Percentiles rank a stretch among this genome's conserved stretches.
Conservation (phyloP, 1,139 yeast species). For the Debaryomyces sp. region DNA sequence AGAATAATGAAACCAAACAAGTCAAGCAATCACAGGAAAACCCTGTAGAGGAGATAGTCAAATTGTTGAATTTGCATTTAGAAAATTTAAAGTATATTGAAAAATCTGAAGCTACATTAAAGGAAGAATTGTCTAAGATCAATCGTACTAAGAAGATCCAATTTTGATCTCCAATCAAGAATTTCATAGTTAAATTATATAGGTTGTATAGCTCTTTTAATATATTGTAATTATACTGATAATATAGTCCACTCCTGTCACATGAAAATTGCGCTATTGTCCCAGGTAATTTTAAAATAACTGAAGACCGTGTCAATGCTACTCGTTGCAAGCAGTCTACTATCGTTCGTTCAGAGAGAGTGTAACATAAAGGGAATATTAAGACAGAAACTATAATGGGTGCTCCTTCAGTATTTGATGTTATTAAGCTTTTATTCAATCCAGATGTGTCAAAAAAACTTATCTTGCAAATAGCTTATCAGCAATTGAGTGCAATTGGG, state of each 20-base stretch:
- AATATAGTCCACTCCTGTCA: not conserved
- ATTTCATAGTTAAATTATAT: not conserved
- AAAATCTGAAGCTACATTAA: conserved; percentile 65
- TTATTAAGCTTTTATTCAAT: conserved; percentile 39
- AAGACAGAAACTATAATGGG: conserved; percentile 7
- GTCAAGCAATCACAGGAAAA: conserved; percentile 36
- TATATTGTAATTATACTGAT: not conserved
- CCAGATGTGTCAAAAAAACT: conserved; percentile 45
- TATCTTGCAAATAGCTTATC: conserved; percentile 42
- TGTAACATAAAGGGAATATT: not conserved
- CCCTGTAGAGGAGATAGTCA: conserved; percentile 68
- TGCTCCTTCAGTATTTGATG: conserved; percentile 26
- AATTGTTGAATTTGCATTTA: conserved; percentile 82
- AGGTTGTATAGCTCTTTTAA: conserved; percentile 3
- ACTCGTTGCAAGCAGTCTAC: not conserved
- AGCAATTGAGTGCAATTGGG: conserved; percentile 40
- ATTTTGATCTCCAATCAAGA: not conserved
- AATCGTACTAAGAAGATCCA: conserved; percentile 12
- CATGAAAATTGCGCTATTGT: not conserved
- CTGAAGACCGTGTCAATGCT: not conserved
- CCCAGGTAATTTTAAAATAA: not conserved
- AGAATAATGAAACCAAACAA: conserved; percentile 23
- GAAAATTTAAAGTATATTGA: conserved; percentile 91
- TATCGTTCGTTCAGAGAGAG: not conserved
- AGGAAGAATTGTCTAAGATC: conserved; percentile 58